A percentile compares a stretch with the other conserved stretches of the same genome.
Evolutionary conservation across 805 yeast species (phyloP).

Genomic region (Saturnispora mendoncae): DNA sequence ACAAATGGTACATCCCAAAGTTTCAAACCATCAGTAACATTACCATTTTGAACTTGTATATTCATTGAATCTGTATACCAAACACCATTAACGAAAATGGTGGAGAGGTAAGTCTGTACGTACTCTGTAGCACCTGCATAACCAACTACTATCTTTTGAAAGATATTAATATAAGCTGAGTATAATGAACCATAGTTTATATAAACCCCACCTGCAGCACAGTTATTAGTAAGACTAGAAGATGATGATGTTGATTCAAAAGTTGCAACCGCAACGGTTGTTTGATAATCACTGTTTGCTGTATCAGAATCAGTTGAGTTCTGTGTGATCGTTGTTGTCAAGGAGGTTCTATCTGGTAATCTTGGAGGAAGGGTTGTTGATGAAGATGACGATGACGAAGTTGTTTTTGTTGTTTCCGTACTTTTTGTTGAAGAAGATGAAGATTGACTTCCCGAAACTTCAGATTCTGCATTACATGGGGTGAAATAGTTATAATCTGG

Average conservation of each 20-base stretch:
- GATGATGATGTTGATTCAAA: too few relatives aligned
- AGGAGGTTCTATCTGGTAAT: not conserved
- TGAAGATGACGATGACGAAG: not conserved
- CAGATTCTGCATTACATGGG: not conserved
- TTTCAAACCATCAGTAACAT: constrained; percentile 8
- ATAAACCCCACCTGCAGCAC: constrained; percentile 24
- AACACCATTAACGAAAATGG: constrained; percentile 20
- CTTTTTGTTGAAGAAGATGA: not conserved
- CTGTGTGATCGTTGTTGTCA: not conserved
- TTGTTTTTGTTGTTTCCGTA: not conserved
- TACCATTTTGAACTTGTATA: constrained; percentile 7
- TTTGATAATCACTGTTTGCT: too few relatives aligned
- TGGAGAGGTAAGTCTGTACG: constrained; percentile 16
- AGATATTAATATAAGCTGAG: constrained; percentile 8
- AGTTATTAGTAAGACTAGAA: constrained; percentile 10
- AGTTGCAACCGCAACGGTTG: not conserved
- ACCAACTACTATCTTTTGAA: constrained; percentile 13
- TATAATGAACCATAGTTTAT: constrained; percentile 17
- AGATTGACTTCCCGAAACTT: not conserved
- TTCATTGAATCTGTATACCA: constrained; percentile 21
- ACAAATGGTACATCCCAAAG: constrained; percentile 30
- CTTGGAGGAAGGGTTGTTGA: not conserved
- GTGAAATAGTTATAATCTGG: constrained; percentile 16
- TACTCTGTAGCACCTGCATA: constrained; percentile 13
- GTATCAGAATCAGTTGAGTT: not conserved